Evolutionary conservation across 495 filamentous ascomycete species (phyloP).

Genomic region (Penicillium goetzii): DNA sequence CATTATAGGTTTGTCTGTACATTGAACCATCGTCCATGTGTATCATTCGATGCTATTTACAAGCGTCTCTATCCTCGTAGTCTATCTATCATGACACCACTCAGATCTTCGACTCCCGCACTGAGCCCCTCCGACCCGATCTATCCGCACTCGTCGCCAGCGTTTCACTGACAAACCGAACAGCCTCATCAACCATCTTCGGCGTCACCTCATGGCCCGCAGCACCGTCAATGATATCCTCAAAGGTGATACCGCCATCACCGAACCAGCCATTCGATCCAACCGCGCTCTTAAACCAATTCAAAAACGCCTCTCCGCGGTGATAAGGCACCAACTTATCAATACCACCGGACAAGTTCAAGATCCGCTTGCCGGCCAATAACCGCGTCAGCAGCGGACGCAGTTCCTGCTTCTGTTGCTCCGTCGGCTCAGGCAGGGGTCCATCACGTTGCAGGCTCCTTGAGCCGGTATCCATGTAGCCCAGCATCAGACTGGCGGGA

Average conservation of each 20-base stretch:
- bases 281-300: constrained; percentile 67
- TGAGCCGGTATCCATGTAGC: constrained; percentile 43
- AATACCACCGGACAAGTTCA: constrained; percentile 73
- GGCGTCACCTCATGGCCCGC: constrained; percentile 73
- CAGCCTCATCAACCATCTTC: constrained; percentile 73
- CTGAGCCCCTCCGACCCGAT: constrained; percentile 34
- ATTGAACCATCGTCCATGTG: neutral
- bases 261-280: constrained; percentile 57
- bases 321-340: constrained; percentile 88
- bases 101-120: constrained; percentile 48
- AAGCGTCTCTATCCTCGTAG: neutral
- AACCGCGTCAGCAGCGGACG: constrained; percentile 47
- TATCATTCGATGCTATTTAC: constrained; percentile 12
- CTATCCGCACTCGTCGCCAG: constrained; percentile 30
- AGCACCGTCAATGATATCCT: constrained; percentile 73
- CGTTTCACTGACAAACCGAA: constrained; percentile 64
- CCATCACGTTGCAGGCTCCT: constrained; percentile 34
- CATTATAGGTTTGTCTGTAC: constrained; percentile 3
- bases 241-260: constrained; percentile 62
- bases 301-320: constrained; percentile 68
- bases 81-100: constrained; percentile 9
- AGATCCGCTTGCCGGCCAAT: constrained; percentile 72
- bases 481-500: constrained; percentile 70
- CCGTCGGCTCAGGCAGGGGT: constrained; percentile 51
- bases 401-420: constrained; percentile 45